phyloP scores from a whole-genome alignment of 176 grass and related monocot genomes.

The Microstegium vimineum region DNA sequence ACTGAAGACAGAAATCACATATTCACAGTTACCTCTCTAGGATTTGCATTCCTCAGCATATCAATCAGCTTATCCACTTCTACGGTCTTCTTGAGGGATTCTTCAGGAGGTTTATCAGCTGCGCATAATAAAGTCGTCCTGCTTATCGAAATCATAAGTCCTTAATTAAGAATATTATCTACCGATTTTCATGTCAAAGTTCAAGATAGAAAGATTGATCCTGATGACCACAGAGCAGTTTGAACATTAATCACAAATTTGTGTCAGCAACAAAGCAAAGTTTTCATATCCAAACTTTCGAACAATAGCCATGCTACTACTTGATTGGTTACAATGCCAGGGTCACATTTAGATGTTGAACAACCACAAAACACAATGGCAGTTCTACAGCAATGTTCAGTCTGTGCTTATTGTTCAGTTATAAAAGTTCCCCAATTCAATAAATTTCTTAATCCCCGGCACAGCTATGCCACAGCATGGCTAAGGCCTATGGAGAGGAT shows the following conservation, averaged over 20 bases:
- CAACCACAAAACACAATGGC: background rate
- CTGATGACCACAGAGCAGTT: background rate
- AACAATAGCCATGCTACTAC: background rate
- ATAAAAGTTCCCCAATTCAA: background rate
- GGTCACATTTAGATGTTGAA: background rate
- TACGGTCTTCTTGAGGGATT: constrained; percentile 80
- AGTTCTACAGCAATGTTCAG: background rate
- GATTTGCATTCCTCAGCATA: constrained; percentile 70
- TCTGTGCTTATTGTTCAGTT: no score
- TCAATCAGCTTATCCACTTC: constrained; percentile 82
- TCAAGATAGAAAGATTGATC: background rate
- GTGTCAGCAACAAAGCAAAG: background rate
- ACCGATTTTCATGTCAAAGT: background rate
- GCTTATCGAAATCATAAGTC: constrained; percentile 27
- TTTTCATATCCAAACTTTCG: background rate
- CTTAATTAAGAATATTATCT: background rate
- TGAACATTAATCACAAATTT: constrained; percentile 6
- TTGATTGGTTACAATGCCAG: background rate
- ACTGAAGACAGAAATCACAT: constrained; percentile 5
- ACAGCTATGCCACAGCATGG: background rate
- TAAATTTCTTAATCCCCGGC: background rate
- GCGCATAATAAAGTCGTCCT: constrained; percentile 59
- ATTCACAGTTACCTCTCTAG: constrained; percentile 44
- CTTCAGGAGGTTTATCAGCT: constrained; percentile 56
- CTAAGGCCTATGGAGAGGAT: background rate